These are phyloP conservation scores for Phytopythium mirpurense DNA, from an alignment of 352 stramenopile species.

Conservation along the genomic window DNA sequence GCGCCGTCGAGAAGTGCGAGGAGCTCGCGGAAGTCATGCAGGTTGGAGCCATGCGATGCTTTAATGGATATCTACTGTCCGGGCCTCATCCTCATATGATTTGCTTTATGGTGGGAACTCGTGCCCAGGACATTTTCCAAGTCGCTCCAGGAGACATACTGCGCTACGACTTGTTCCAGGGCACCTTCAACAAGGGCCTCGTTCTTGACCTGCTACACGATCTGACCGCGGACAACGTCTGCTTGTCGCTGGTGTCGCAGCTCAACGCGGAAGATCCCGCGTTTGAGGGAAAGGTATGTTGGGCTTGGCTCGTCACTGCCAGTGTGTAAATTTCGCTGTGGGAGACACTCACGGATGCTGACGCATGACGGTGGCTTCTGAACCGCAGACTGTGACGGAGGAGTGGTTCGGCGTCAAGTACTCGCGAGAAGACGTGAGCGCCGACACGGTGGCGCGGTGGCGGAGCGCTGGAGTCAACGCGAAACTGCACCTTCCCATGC, in stretches of 20 bases:
- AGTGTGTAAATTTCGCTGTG: no score
- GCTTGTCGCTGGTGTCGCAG: slow-evolving; percentile 47
- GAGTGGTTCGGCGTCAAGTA: slow-evolving; percentile 68
- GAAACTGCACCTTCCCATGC: slow-evolving; percentile 44
- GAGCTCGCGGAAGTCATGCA: slow-evolving; percentile 75
- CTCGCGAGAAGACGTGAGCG: slow-evolving; percentile 31
- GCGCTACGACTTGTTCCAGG: slow-evolving; percentile 60
- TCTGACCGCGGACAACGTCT: slow-evolving; percentile 44
- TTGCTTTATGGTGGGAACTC: no score
- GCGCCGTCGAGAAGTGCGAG: slow-evolving; percentile 60
- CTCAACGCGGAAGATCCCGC: slow-evolving; percentile 26
- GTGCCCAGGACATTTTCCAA: slow-evolving; percentile 42
- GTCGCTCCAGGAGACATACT: slow-evolving; percentile 49
- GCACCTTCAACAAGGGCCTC: slow-evolving; percentile 35
- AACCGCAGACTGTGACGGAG: slow-evolving; percentile 28
- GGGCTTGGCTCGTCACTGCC: background rate
- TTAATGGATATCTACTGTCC: no score
- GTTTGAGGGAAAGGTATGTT: slow-evolving; percentile 30
- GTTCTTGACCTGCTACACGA: slow-evolving; percentile 35
- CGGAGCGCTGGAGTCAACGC: slow-evolving; percentile 26
- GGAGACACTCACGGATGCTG: no score
- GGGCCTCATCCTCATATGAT: no score
- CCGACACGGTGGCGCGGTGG: slow-evolving; percentile 31
- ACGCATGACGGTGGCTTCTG: background rate
- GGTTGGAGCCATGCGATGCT: slow-evolving; percentile 13